Conservation (phyloP, 371 early-diverging fungal genomes). For the Mortierella sp. region DNA sequence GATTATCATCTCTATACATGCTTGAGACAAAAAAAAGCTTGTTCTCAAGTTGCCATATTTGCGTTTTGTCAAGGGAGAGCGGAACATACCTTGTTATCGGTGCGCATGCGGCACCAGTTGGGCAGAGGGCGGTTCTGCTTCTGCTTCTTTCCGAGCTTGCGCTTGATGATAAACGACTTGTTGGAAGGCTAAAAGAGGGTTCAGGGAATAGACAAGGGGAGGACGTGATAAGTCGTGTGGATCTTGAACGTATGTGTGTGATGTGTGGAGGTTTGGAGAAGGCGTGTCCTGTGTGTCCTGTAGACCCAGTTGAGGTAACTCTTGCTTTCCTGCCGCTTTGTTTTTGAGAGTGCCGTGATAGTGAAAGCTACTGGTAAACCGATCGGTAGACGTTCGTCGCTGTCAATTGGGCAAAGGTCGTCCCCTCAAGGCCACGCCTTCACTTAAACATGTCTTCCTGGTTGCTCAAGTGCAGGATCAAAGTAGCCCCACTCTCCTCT, state of each 20-base stretch:
- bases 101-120: slow-evolving; percentile 97
- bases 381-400: not conserved
- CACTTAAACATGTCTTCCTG: not conserved
- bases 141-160: slow-evolving; percentile 97
- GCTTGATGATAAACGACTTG: slow-evolving; percentile 98
- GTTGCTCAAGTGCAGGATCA: not conserved
- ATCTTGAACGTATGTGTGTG: not conserved
- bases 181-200: slow-evolving; percentile 78
- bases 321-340: not conserved
- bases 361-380: not conserved
- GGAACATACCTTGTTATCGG: slow-evolving; percentile 88
- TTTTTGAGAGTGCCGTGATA: too few species aligned
- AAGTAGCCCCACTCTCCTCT: not conserved
- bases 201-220: not conserved
- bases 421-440: not conserved
- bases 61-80: too few species aligned
- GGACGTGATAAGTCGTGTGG: slow-evolving; percentile 6
- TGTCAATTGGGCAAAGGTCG: not conserved
- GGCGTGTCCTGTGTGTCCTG: not conserved
- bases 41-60: not conserved
- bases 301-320: not conserved
- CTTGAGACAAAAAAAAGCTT: too few species aligned
- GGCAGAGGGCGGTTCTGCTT: slow-evolving; percentile 99
- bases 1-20: too few species aligned
- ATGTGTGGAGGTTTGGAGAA: not conserved